A percentile compares a stretch with the other conserved stretches of the same genome.
Conservation (phyloP, 2,329 filamentous ascomycete species). For the Ophiocordyceps camponoti-saundersi region DNA sequence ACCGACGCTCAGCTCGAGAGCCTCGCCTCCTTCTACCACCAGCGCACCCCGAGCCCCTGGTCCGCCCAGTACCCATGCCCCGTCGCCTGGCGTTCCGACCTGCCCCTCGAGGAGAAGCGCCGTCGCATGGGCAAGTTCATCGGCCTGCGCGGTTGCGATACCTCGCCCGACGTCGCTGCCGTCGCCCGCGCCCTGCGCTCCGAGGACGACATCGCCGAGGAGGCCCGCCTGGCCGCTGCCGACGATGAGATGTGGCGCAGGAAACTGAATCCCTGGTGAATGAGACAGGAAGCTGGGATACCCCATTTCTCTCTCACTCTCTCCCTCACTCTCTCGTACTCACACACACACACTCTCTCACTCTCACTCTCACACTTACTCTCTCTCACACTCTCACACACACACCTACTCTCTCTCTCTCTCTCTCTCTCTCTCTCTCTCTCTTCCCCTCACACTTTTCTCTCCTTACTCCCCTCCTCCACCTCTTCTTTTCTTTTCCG, state of each 20-base stretch:
- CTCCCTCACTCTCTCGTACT: no score
- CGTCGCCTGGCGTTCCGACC: slow-evolving; percentile 40
- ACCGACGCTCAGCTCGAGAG: slow-evolving; percentile 53
- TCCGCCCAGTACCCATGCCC: slow-evolving; percentile 47
- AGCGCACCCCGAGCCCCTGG: slow-evolving; percentile 39
- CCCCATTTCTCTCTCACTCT: no score
- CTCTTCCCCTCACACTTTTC: no score
- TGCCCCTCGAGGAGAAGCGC: slow-evolving; percentile 49
- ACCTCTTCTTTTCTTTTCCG: neutral
- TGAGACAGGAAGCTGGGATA: no score
- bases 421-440: no score
- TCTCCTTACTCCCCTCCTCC: no score
- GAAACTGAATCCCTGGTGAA: slow-evolving; percentile 21
- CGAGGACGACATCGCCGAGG: slow-evolving; percentile 30
- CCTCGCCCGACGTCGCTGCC: neutral
- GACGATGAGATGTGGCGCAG: slow-evolving; percentile 30
- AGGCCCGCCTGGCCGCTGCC: slow-evolving; percentile 20
- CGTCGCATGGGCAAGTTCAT: slow-evolving; percentile 59
- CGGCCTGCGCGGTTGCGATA: slow-evolving; percentile 42
- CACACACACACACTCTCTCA: no score
- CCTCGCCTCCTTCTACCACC: slow-evolving; percentile 58
- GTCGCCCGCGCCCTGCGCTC: slow-evolving; percentile 12
- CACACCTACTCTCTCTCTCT: no score
- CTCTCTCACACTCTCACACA: neutral
- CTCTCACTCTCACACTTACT: neutral